Conservation (phyloP, 768 basidiomycete species). For the Suillus placidus region DNA sequence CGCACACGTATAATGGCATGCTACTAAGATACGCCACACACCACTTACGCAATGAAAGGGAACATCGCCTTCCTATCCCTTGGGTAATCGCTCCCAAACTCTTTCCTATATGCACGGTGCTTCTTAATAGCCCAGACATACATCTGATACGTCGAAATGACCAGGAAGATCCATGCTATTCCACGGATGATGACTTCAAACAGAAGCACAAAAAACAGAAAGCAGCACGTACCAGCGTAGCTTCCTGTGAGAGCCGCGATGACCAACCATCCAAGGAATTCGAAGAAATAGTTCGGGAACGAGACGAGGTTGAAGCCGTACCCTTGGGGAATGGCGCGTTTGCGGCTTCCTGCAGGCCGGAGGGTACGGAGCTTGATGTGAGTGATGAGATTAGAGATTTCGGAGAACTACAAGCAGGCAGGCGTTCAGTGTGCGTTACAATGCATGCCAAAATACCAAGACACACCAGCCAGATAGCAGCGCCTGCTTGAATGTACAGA, state of each 20-base stretch:
- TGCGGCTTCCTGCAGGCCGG: slow-evolving; percentile 77
- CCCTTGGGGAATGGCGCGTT: slow-evolving; percentile 86
- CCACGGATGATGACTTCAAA: slow-evolving; percentile 3
- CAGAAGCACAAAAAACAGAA: not conserved
- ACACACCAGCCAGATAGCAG: slow-evolving; percentile 73
- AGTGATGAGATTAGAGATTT: slow-evolving; percentile 82
- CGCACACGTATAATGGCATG: not conserved
- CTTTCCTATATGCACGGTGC: slow-evolving; percentile 86
- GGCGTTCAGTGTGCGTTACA: slow-evolving; percentile 5
- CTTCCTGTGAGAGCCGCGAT: slow-evolving; percentile 80
- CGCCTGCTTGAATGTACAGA: slow-evolving; percentile 65
- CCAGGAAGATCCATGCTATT: slow-evolving; percentile 68
- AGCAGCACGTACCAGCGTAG: slow-evolving; percentile 59
- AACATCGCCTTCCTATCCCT: slow-evolving; percentile 74
- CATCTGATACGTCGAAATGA: slow-evolving; percentile 70
- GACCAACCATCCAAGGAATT: slow-evolving; percentile 73
- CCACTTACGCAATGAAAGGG: slow-evolving; percentile 51
- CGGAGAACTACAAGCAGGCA: slow-evolving; percentile 62
- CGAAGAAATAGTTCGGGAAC: slow-evolving; percentile 95
- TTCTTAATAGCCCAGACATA: slow-evolving; percentile 88
- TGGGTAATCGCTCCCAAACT: slow-evolving; percentile 89
- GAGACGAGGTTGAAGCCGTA: slow-evolving; percentile 89
- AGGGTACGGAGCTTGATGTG: slow-evolving; percentile 84
- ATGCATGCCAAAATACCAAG: slow-evolving; percentile 1
- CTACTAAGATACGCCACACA: not conserved